These are phyloP conservation scores for Cystobasidiaceae sp. DNA, from an alignment of 1,284 basidiomycete species.

Conservation along the genomic window DNA sequence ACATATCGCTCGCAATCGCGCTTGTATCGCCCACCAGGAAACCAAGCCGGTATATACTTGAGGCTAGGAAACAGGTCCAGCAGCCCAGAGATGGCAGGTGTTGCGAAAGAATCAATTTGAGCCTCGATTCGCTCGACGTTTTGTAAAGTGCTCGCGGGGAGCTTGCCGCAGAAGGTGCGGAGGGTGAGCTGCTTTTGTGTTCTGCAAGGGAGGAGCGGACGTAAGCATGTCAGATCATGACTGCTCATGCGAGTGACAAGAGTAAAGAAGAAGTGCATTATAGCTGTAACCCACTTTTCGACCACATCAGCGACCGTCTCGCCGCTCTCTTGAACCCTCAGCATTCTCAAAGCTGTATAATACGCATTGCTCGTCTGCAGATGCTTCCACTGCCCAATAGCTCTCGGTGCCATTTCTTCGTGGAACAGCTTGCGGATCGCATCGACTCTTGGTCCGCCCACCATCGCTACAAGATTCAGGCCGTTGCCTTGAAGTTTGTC, in stretches of 20 bases:
- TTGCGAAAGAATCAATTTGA: background rate
- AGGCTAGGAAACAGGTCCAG: conserved; percentile 24
- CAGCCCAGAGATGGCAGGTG: background rate
- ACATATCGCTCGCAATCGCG: background rate
- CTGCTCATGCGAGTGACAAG: background rate
- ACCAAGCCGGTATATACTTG: conserved; percentile 9
- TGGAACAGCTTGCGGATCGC: conserved; percentile 7
- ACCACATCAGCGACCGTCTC: conserved; percentile 10
- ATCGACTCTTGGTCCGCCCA: background rate
- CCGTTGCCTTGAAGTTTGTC: conserved; percentile 9
- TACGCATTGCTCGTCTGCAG: conserved; percentile 7
- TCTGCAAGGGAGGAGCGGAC: background rate
- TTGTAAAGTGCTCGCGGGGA: background rate
- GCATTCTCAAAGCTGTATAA: background rate
- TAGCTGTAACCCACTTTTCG: background rate
- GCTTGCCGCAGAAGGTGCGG: conserved; percentile 11
- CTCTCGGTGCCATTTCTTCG: conserved; percentile 8
- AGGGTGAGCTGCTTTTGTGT: conserved; percentile 2
- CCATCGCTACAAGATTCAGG: conserved; percentile 23
- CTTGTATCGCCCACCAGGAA: conserved; percentile 16
- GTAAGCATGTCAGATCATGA: no score
- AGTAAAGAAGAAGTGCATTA: background rate
- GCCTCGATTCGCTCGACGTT: background rate
- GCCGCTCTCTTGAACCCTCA: background rate
- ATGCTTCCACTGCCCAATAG: background rate